A percentile compares a stretch with the other conserved stretches of the same genome.
phyloP scores from a whole-genome alignment of 192 early-diverging fungal species.

The Coemansia sp. region DNA sequence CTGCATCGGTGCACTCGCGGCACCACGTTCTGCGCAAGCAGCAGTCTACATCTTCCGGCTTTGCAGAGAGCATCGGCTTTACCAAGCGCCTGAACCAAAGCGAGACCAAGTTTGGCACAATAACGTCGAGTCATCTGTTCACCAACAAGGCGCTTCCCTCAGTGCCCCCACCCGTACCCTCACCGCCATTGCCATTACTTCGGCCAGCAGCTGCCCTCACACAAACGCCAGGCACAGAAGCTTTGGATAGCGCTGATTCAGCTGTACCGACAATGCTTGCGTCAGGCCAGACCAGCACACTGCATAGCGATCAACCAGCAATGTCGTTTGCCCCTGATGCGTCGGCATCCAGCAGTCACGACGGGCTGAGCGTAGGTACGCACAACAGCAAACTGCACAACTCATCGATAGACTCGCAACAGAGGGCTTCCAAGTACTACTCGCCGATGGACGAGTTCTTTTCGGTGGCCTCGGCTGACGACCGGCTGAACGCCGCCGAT shows the following conservation, averaged over 20 bases:
- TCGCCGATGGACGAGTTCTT: slow-evolving; percentile 49
- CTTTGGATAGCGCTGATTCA: slow-evolving; percentile 1
- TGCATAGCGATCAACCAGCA: slow-evolving; percentile 7
- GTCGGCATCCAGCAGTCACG: not conserved
- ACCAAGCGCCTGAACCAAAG: slow-evolving; percentile 32
- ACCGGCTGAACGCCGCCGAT: slow-evolving; percentile 10
- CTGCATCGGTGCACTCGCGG: slow-evolving; percentile 6
- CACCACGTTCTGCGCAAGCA: slow-evolving; percentile 47
- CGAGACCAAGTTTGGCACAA: slow-evolving; percentile 33
- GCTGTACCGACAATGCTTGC: slow-evolving; percentile 4
- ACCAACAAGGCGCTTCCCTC: slow-evolving; percentile 43
- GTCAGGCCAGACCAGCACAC: not conserved
- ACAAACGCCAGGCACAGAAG: not conserved
- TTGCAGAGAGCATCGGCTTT: slow-evolving; percentile 45
- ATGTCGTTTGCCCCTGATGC: slow-evolving; percentile 18
- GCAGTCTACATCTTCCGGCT: slow-evolving; percentile 50
- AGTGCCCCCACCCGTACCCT: slow-evolving; percentile 23
- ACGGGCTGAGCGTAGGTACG: slow-evolving; percentile 4
- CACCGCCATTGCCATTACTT: not conserved
- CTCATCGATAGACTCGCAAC: slow-evolving; percentile 12
- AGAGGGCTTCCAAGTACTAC: slow-evolving; percentile 19
- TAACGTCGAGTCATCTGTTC: slow-evolving; percentile 17
- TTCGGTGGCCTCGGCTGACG: slow-evolving; percentile 21
- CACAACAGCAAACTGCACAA: slow-evolving; percentile 4
- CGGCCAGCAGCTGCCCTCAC: not conserved